Evolutionary conservation across 768 basidiomycete genomes (phyloP), one percentile per base, ranked within the genome.

Genomic region (Tricholoma terreum): DNA sequence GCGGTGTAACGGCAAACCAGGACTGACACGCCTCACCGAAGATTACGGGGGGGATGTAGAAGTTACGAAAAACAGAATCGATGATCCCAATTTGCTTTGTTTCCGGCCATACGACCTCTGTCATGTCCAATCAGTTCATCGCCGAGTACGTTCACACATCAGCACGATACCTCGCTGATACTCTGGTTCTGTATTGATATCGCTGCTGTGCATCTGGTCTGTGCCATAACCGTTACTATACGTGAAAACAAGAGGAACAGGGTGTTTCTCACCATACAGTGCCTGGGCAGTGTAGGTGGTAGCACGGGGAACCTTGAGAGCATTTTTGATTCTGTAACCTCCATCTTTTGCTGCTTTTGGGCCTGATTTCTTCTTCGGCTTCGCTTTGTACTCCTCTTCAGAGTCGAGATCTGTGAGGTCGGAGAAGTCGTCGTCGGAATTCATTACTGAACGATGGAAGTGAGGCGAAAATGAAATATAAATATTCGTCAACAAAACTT

Each of bases 91-190:
- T 80, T 67, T 91, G 89, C 69, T 92, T 91, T 2, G 75, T 62
- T 58, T 89, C 86, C 0, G 87, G 77, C 91, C 90, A 93, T 1
- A 93, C 91, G 36, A 92, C 83, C 48, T 85, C 89, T 89, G 51
- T 9, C 14, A 5, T 19, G 15, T 17, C n/a, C 38, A 54, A 43
- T 33, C 21, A 40, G 30, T 2, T 48, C 24, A 27, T 31, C 8
- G 27, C 6, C 24, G 2, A 14, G 14, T 22, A 27, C 5, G 43
- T 12, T 12, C 10, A 24, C 1, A 31, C 19, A 19, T 27, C 19
- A 8, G 17, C 17, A 46, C 33, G 7, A 11, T 33, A 85, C 86
- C 89, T 65, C 89, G 81, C 65, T 92, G 90, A 65, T 92, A 92
- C 36, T 90, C 90, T 0, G 89, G 86, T 42, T 90, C 83, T 7